phyloP scores from a whole-genome alignment of 148 eudicot species.

The Chenopodium quinoa region DNA sequence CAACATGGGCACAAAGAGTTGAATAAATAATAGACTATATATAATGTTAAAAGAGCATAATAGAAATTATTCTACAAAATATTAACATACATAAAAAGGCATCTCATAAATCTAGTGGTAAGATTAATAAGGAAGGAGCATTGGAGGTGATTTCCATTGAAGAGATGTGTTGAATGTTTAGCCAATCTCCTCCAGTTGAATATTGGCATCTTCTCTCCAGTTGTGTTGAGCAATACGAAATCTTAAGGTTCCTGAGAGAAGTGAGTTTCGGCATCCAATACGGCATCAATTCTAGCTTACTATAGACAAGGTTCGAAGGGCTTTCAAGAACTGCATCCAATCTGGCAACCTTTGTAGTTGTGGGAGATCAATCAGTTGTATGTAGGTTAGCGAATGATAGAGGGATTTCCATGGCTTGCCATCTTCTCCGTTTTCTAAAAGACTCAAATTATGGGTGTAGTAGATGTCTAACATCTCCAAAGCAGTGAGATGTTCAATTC shows the following conservation, averaged over 20 bases:
- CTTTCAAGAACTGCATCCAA: conserved; percentile 18
- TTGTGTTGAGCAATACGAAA: background rate
- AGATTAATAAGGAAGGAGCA: background rate
- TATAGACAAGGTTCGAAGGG: conserved; percentile 18
- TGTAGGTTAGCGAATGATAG: background rate
- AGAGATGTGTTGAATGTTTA: conserved; percentile 16
- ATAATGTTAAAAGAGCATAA: too few species aligned
- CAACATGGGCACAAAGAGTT: too few species aligned
- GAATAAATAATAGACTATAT: too few species aligned
- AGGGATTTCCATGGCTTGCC: conserved; percentile 1
- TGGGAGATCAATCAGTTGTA: conserved; percentile 8
- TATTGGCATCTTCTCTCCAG: conserved; percentile 9
- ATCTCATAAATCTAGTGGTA: too few species aligned
- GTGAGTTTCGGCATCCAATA: conserved; percentile 8
- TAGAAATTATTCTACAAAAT: too few species aligned
- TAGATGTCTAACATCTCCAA: conserved; percentile 17
- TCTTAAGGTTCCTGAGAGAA: conserved; percentile 16
- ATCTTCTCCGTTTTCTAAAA: background rate
- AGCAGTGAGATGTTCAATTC: conserved; percentile 24
- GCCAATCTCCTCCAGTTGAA: conserved; percentile 18
- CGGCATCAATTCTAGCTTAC: background rate
- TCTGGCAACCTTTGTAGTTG: conserved; percentile 16
- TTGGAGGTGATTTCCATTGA: background rate
- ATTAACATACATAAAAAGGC: too few species aligned
- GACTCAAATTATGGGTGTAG: background rate